Conservation (phyloP, 345 rosid species). For the Mallotus nudiflorus region DNA sequence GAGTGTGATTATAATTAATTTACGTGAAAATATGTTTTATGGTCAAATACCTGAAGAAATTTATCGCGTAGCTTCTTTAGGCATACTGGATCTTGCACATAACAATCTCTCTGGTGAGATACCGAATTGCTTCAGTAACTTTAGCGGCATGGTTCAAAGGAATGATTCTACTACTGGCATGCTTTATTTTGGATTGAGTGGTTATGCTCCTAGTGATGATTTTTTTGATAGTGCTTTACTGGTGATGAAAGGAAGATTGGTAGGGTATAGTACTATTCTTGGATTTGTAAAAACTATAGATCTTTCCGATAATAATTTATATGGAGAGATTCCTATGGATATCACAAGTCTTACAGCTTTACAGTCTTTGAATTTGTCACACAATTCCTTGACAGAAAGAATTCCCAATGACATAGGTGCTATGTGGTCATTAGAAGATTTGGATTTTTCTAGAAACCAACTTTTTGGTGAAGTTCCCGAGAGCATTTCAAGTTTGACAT, state of each 20-base stretch:
- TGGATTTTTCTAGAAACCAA: too few species aligned
- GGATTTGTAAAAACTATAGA: background rate
- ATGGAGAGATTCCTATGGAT: too few species aligned
- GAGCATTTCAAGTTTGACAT: too few species aligned
- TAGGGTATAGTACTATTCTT: too few species aligned
- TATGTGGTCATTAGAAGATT: too few species aligned
- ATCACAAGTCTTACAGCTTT: too few species aligned
- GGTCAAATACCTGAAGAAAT: background rate
- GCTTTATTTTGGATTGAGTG: background rate
- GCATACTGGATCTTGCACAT: slow-evolving; percentile 9
- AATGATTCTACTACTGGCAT: background rate
- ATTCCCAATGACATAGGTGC: too few species aligned
- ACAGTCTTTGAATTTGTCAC: too few species aligned
- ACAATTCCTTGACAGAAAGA: too few species aligned
- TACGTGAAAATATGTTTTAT: slow-evolving; percentile 4
- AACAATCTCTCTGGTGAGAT: slow-evolving; percentile 11
- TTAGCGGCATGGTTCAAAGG: slow-evolving; percentile 1
- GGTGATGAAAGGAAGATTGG: too few species aligned
- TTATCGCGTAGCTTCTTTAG: background rate
- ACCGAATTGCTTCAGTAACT: slow-evolving; percentile 17
- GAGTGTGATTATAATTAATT: background rate
- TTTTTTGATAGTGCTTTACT: background rate
- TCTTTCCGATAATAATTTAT: background rate
- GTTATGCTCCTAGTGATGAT: background rate
- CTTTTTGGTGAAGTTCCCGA: too few species aligned